These are phyloP conservation scores for Pythium grandisporangium DNA, from an alignment of 352 stramenopile species.

Conservation along the genomic window DNA sequence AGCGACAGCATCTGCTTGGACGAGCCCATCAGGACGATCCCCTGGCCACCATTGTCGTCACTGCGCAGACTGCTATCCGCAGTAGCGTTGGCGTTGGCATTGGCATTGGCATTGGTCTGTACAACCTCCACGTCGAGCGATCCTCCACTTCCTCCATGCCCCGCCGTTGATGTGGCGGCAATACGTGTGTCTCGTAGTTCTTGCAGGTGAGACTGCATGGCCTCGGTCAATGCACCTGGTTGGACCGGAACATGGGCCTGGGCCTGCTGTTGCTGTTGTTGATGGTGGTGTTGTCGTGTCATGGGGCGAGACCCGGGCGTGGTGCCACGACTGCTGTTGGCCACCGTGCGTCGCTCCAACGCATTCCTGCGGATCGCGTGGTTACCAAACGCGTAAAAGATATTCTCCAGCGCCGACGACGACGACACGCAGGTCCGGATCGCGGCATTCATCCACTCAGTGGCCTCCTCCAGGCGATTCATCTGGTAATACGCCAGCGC, in stretches of 20 bases:
- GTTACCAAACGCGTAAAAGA: slow-evolving; percentile 54
- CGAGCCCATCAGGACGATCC: slow-evolving; percentile 27
- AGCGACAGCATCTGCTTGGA: slow-evolving; percentile 55
- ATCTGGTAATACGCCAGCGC: slow-evolving; percentile 48
- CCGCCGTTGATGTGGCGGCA: background rate
- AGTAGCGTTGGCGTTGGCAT: too few relatives aligned
- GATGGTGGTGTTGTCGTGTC: too few relatives aligned
- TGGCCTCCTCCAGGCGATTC: slow-evolving; percentile 25
- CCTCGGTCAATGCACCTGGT: too few relatives aligned
- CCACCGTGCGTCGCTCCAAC: slow-evolving; percentile 40
- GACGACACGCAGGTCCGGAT: slow-evolving; percentile 48
- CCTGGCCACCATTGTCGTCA: too few relatives aligned
- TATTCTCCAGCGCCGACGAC: slow-evolving; percentile 45
- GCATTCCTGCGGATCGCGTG: slow-evolving; percentile 40
- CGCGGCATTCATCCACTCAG: slow-evolving; percentile 44
- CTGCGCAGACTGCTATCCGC: too few relatives aligned
- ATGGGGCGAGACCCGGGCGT: slow-evolving; percentile 12
- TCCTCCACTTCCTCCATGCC: background rate
- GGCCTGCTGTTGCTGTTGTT: too few relatives aligned
- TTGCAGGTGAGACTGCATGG: slow-evolving; percentile 13
- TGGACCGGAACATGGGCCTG: too few relatives aligned
- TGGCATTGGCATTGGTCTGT: background rate
- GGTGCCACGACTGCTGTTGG: background rate
- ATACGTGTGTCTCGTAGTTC: slow-evolving; percentile 7
- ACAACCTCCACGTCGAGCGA: background rate